These are phyloP conservation scores for Cyberlindnera lachancei DNA, from an alignment of 805 yeast species.

Conservation along the genomic window DNA sequence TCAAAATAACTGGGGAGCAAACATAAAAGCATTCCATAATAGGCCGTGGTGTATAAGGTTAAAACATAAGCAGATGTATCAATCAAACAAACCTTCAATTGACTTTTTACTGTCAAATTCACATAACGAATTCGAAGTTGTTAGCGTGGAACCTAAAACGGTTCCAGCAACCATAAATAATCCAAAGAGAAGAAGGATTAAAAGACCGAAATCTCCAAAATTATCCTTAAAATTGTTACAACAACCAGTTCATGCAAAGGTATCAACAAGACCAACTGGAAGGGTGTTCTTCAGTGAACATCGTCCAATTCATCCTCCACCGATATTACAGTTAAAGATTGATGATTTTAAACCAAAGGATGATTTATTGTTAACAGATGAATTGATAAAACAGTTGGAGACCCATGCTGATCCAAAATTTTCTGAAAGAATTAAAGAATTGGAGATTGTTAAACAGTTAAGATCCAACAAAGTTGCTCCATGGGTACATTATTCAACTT, in stretches of 20 bases:
- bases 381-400: conserved; percentile 5
- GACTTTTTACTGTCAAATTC: conserved; percentile 14
- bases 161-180: conserved; percentile 2
- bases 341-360: conserved; percentile 8
- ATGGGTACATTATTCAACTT: conserved; percentile 23
- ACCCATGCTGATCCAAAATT: conserved; percentile 9
- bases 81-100: conserved; percentile 21
- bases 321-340: conserved; percentile 22
- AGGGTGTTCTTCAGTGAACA: conserved; percentile 23
- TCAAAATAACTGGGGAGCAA: too few species aligned
- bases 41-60: too few species aligned
- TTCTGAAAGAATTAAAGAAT: conserved; percentile 16
- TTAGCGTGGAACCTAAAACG: conserved; percentile 11
- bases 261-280: conserved; percentile 18
- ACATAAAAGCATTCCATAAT: too few species aligned
- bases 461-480: conserved; percentile 14
- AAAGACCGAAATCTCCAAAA: conserved; percentile 14
- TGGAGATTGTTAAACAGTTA: conserved; percentile 12
- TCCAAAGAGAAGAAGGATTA: conserved; percentile 9
- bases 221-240: conserved; percentile 19
- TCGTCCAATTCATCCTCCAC: conserved; percentile 28
- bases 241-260: conserved; percentile 26
- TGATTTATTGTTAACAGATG: conserved; percentile 8
- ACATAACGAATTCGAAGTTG: conserved; percentile 3
- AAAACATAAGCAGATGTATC: too few species aligned